Evolutionary conservation across 2,329 filamentous ascomycete species (phyloP), one percentile per base, ranked within the genome.

Genomic region (Cucurbitaria berberidis): DNA sequence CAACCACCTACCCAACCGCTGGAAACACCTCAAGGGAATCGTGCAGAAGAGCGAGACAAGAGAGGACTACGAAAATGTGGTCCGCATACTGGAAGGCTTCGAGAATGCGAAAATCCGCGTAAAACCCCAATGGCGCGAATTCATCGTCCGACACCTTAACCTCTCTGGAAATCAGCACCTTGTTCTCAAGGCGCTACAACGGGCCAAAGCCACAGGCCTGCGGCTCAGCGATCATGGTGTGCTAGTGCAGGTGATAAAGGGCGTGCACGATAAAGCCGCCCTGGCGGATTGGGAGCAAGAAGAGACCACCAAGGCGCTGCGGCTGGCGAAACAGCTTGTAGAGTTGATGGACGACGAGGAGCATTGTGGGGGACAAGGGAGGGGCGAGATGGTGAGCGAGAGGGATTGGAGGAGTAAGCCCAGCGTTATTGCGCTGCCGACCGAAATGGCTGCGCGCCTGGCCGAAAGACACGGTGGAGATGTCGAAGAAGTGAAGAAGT

Each of bases 401-500:
- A 46, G 66, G 49, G 49, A 68, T 22, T 57, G 55, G 43, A 64
- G 65, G 38, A 51, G 64, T 7, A 59, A 66, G 39, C 75, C 78
- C 1, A 62, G 66, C 3, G 70, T 78, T 3, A 66, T 81, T 29
- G 78, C 74, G n/a, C 53, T 75, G 24, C 74, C 76, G 45, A 64
- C 80, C 5, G 77, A 79, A 61, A 55, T 81, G 63, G 70, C 75
- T 16, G 77, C 78, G 24, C 68, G 76, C 5, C 64, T 73, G 39
- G 75, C 74, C 3, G 69, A 74, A 45, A 70, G 66, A 51, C 66
- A 77, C 36, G 60, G 77, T 39, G 70, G 59, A 27, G 70, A 75
- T 38, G 68, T 71, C 1, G 72, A 74, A n/a, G 69, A 74, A 21
- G 77, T 80, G 24, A 71, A 69, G 52, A 73, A 64, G 36, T 76